Evolutionary conservation across 345 rosid genomes (phyloP), one percentile per base, ranked within the genome.

Genomic region (Litchi chinensis): DNA sequence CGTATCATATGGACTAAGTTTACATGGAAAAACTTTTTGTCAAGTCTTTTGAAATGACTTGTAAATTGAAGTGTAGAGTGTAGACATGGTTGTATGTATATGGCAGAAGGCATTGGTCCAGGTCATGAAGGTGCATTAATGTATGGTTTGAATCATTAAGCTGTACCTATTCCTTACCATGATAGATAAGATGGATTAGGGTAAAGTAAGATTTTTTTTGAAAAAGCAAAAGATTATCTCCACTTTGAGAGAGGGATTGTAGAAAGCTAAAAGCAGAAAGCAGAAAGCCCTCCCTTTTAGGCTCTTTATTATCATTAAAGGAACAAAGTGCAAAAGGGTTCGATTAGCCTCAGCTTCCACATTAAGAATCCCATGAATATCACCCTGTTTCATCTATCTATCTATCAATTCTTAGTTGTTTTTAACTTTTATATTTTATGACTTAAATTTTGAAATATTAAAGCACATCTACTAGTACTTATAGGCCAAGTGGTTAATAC

Each of bases 301-400:
- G 13, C 39, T 50, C 66, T 79, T 73, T 73, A 62, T 57, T 59
- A 66, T 19, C 44, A 69, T 68, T 75, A 80, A 80, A 79, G 78
- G 7, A 37, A 75, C 70, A 80, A 74, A 74, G 78, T 79, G 70
- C 74, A 59, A 67, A 74, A 59, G 70, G 63, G 66, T 59, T 74
- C 46, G 57, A 74, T 74, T 74, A 67, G 64, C n/a, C 48, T 44
- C 78, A 24, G 44, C 65, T 65, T 60, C 50, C 64, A 11, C 60
- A 24, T 13, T 50, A 68, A 72, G 81, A 65, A 73, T 79, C 72
- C 75, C 73, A 21, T 46, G 41, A 41, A 32, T 71, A 19, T 63
- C 50, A 19, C 15, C 16, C 22, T 26, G 37, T 7, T 50, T 75
- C 50, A 73, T 32, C 37, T 32, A 32, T 32, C 37, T 32, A 32